Evolutionary conservation across 805 yeast genomes (phyloP), one percentile per base, ranked within the genome.

Genomic region (Ascoidea asiatica): DNA sequence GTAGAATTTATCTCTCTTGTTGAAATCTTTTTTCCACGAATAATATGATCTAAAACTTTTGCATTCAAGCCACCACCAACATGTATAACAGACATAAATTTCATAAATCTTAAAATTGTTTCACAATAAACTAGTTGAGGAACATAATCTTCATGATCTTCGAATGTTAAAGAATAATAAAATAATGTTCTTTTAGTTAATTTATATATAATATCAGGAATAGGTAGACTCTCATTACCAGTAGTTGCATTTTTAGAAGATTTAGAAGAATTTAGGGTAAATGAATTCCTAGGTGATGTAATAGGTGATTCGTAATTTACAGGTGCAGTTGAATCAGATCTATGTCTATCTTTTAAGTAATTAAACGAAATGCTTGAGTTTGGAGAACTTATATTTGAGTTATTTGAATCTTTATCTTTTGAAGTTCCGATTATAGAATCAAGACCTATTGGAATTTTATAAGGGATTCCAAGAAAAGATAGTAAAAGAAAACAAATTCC

Each of bases 91-190:
- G 80, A 68, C 70, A 82, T 71, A 43, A 84, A 70, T 45, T 77
- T 76, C 19, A 79, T 62, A 43, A 70, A 73, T 47, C 96, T 68
- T 29, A 88, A 51, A 2, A 83, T 65, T 1, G 81, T 69, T 50
- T 87, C 95, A 39, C 82, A 76, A 50, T 77, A 83, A 0, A 88
- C 88, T 1, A 81, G 60, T 47, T 80, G 90, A 0, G 97, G 97
- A 0, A 81, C 89, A 50, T 74, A 75, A 50, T 90, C 95, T 45
- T 79, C 86, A 6, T 71, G 67, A 45, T 73, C 78, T 37, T 65
- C 57, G 4, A 75, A 65, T 37, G 90, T 78, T 37, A 63, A 52
- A 45, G 66, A 70, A 57, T 71, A 80, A 53, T 55, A 75, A 41
- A 53, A 64, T 5, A 72, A 45, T 4, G 65, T 57, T 46, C 66